Base-by-base conservation (phyloP, 2,329 filamentous ascomycete species). In the Alternaria sp. region DNA sequence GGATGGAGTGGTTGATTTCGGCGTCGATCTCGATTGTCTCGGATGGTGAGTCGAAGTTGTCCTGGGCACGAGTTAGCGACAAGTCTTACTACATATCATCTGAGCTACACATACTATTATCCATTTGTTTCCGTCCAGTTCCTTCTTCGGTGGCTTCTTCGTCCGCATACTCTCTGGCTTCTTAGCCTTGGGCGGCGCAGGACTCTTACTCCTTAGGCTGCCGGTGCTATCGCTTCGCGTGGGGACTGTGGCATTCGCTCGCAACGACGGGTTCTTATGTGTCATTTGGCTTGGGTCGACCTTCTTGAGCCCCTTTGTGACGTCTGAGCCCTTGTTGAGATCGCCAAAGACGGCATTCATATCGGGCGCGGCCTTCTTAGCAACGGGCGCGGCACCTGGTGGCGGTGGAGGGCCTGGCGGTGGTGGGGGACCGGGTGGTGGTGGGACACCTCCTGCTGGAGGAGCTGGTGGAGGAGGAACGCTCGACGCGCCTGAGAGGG, bases 201-300 rank as follows among this genome's bases (percentile, higher is more conserved):
- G 94, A 65, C 92, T 96, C 85, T 95, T 96, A 57, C 87, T 88
- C 49, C 92, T 60, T 38, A 82, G 75, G 7, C 73, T 76, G 32
- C 74, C 68, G 41, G 83, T 82, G 61, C 84, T 85, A 22, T 83
- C 81, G 54, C 84, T 85, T 58, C 85, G 81, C 58, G 84, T 84
- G 1, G 91, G 85, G 3, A 94, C 92, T 2, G 87, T 86, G 12
- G 91, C 91, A 62, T 84, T 84, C 24, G 91, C 87, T 64, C 95
- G 89, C 59, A 99, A 84, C 9, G 89, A 88, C 14, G 95, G 95
- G 80, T 99, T 99, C 84, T 98, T 98, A 82, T 99, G 95, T 61
- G 95, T 99, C 94, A 97, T 97, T 79, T 98, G 86, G 54, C 91
- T 95, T 75, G 90, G 91, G 81, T 97, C 94, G 51, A 99, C 95